These are phyloP conservation scores for Pythium myriotylum DNA, from an alignment of 352 stramenopile genomes.

Conservation along the genomic window DNA sequence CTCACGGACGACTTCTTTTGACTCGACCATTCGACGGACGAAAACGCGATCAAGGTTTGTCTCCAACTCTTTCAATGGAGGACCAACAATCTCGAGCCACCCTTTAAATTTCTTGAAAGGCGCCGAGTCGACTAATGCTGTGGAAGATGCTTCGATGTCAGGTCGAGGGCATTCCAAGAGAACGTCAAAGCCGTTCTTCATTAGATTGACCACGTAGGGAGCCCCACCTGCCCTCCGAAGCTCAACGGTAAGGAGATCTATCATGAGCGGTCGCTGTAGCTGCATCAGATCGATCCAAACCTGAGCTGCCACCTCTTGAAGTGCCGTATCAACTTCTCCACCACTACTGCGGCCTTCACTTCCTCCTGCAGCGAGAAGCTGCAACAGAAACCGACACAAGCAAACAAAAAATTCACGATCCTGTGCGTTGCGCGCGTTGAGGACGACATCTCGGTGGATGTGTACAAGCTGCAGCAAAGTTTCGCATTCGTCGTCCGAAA, in stretches of 20 bases:
- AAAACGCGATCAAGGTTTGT: slow-evolving; percentile 63
- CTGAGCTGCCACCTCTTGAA: slow-evolving; percentile 56
- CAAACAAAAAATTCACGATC: slow-evolving; percentile 70
- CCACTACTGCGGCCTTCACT: slow-evolving; percentile 12
- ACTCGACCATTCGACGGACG: slow-evolving; percentile 51
- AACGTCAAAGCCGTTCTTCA: slow-evolving; percentile 79
- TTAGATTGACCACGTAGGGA: slow-evolving; percentile 73
- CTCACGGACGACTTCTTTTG: slow-evolving; percentile 58
- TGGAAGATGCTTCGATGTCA: not conserved
- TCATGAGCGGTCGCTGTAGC: slow-evolving; percentile 54
- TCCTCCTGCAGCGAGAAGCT: slow-evolving; percentile 36
- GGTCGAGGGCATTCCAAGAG: slow-evolving; percentile 39
- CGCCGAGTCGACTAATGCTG: slow-evolving; percentile 19
- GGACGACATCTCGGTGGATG: slow-evolving; percentile 55
- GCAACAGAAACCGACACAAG: slow-evolving; percentile 62
- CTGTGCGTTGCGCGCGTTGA: slow-evolving; percentile 52
- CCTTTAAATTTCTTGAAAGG: slow-evolving; percentile 57
- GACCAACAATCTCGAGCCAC: slow-evolving; percentile 72
- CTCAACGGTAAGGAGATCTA: slow-evolving; percentile 63
- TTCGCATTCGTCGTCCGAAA: slow-evolving; percentile 53
- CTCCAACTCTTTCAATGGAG: slow-evolving; percentile 67
- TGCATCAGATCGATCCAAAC: slow-evolving; percentile 74
- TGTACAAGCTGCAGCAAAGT: slow-evolving; percentile 62
- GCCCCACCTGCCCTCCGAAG: slow-evolving; percentile 51
- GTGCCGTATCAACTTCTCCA: slow-evolving; percentile 21